Conservation (phyloP, 179 eudicot genomes). For the Silene vulgaris region DNA sequence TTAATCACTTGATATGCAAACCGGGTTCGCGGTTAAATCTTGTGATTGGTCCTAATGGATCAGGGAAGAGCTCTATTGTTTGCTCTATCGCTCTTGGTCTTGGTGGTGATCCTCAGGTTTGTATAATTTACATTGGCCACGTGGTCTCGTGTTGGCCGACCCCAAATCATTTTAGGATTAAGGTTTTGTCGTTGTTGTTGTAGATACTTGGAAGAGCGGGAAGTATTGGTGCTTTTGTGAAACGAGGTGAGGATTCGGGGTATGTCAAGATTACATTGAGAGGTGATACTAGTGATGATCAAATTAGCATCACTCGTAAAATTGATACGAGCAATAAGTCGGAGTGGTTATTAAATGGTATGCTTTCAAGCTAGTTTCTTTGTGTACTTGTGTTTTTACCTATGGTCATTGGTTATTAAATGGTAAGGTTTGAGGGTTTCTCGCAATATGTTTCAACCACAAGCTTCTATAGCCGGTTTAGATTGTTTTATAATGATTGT, state of each 20-base stretch:
- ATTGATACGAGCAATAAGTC: conserved; percentile 82
- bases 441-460: neutral
- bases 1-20: conserved; percentile 56
- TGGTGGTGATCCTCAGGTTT: conserved; percentile 96
- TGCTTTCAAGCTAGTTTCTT: conserved; percentile 4
- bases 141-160: neutral
- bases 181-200: conserved; percentile 27
- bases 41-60: conserved; percentile 93
- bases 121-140: neutral
- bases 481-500: neutral
- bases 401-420: neutral
- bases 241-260: conserved; percentile 84
- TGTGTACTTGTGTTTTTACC: neutral
- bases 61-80: conserved; percentile 93
- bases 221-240: conserved; percentile 83
- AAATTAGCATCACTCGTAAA: conserved; percentile 55
- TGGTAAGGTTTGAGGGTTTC: neutral
- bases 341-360: conserved; percentile 85
- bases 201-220: conserved; percentile 91
- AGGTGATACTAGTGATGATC: conserved; percentile 51
- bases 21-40: conserved; percentile 87
- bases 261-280: conserved; percentile 64
- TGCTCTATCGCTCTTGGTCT: conserved; percentile 95
- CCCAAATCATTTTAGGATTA: neutral
- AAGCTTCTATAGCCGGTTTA: neutral